Evolutionary conservation across 2,329 filamentous ascomycete species (phyloP).

Genomic region (Xylaria sp.): DNA sequence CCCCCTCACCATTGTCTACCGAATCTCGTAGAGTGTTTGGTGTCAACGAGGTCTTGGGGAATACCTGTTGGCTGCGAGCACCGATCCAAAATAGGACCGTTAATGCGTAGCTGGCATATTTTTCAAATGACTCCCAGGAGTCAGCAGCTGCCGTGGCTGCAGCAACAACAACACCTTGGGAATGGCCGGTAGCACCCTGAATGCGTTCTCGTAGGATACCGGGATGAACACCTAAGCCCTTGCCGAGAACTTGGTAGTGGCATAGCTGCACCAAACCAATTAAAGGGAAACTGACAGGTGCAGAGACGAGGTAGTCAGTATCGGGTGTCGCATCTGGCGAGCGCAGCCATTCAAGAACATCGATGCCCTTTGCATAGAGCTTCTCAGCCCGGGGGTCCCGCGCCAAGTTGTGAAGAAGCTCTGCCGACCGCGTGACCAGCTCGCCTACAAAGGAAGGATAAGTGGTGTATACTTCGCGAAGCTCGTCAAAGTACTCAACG

Average conservation of each 20-base stretch:
- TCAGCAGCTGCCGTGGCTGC: constrained; percentile 88
- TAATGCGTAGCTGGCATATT: constrained; percentile 78
- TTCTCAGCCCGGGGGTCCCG: constrained; percentile 88
- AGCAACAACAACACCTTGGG: constrained; percentile 93
- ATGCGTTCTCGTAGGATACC: constrained; percentile 86
- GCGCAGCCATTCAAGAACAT: constrained; percentile 92
- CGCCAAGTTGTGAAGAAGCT: constrained; percentile 84
- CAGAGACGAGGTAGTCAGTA: constrained; percentile 90
- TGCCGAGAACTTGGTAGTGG: constrained; percentile 94
- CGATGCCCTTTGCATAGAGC: constrained; percentile 95
- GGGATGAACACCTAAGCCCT: constrained; percentile 86
- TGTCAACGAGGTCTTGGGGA: constrained; percentile 91
- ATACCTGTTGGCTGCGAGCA: constrained; percentile 94
- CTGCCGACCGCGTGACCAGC: constrained; percentile 79
- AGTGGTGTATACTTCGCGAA: constrained; percentile 87
- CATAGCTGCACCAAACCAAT: constrained; percentile 96
- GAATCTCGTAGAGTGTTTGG: constrained; percentile 92
- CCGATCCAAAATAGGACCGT: constrained; percentile 99
- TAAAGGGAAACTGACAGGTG: constrained; percentile 92
- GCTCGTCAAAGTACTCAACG: constrained; percentile 98
- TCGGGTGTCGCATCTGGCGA: constrained; percentile 90
- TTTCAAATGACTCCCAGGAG: constrained; percentile 90
- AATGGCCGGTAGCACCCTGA: constrained; percentile 91
- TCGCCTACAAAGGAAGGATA: constrained; percentile 92
- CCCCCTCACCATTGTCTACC: constrained; percentile 91